Percentiles rank a stretch among this genome's conserved stretches.
Conservation (phyloP, 352 stramenopile genomes). For the Hyaloperonospora arabidopsidis region DNA sequence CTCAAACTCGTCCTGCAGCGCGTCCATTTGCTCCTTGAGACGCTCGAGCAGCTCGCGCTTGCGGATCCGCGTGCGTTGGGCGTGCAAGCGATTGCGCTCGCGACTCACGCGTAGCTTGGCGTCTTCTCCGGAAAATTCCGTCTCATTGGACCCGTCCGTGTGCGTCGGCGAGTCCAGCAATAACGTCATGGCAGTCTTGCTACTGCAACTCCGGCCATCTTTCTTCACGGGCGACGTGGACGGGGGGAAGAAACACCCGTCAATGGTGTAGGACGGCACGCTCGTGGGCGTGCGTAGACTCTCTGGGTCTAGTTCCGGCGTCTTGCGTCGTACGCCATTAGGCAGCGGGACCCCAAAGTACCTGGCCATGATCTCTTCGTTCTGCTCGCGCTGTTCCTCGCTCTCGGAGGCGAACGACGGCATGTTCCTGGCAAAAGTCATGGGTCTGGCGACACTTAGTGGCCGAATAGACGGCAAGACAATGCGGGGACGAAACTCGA, state of each 20-base stretch:
- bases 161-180: conserved; percentile 38
- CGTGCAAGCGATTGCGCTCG: conserved; percentile 68
- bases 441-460: conserved; percentile 28
- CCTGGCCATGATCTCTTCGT: conserved; percentile 28
- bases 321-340: conserved; percentile 17
- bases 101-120: conserved; percentile 66
- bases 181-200: conserved; percentile 22
- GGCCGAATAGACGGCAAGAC: conserved; percentile 52
- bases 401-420: conserved; percentile 20
- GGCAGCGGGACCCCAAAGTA: conserved; percentile 39
- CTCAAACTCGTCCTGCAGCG: conserved; percentile 49
- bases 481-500: conserved; percentile 27
- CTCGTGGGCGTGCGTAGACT: conserved; percentile 54
- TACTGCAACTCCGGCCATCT: conserved; percentile 26
- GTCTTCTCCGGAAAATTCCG: conserved; percentile 28
- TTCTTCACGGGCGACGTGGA: conserved; percentile 65
- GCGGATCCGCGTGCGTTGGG: conserved; percentile 64
- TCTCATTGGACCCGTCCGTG: conserved; percentile 13
- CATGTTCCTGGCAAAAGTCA: not conserved
- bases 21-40: conserved; percentile 61
- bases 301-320: conserved; percentile 12
- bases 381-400: conserved; percentile 27
- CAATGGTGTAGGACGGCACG: conserved; percentile 26
- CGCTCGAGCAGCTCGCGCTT: conserved; percentile 71
- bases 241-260: conserved; percentile 26